phyloP scores from a whole-genome alignment of 805 yeast species.

The Cyberlindnera bimundalis region DNA sequence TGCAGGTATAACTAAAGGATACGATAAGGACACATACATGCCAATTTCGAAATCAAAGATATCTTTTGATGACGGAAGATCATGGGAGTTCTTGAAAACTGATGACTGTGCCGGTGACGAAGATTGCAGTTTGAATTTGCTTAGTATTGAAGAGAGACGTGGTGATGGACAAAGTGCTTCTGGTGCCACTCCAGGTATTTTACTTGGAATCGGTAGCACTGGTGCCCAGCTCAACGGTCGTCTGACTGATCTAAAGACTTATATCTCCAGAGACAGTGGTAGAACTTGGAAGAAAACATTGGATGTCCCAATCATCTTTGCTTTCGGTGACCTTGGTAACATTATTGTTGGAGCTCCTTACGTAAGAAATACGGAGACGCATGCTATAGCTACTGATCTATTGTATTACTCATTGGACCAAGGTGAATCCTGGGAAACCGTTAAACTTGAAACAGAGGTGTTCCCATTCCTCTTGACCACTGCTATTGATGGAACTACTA shows the following conservation, averaged over 20 bases:
- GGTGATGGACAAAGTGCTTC: slow-evolving; percentile 28
- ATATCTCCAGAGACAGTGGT: slow-evolving; percentile 77
- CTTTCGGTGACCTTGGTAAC: slow-evolving; percentile 80
- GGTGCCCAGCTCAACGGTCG: slow-evolving; percentile 25
- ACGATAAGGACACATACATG: slow-evolving; percentile 11
- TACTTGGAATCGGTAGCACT: slow-evolving; percentile 40
- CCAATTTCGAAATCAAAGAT: slow-evolving; percentile 32
- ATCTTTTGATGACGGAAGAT: slow-evolving; percentile 38
- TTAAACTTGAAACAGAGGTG: slow-evolving; percentile 42
- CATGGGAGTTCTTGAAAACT: slow-evolving; percentile 32
- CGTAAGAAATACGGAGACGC: slow-evolving; percentile 28
- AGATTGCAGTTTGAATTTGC: slow-evolving; percentile 34
- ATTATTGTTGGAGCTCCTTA: slow-evolving; percentile 52
- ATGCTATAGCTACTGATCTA: slow-evolving; percentile 29
- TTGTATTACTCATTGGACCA: slow-evolving; percentile 66
- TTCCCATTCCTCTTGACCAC: slow-evolving; percentile 47
- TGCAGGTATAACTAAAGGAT: slow-evolving; percentile 35
- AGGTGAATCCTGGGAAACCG: slow-evolving; percentile 59
- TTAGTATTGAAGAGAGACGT: slow-evolving; percentile 32
- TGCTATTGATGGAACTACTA: slow-evolving; percentile 68
- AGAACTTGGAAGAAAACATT: slow-evolving; percentile 58
- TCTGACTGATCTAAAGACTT: slow-evolving; percentile 40
- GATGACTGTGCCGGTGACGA: slow-evolving; percentile 28
- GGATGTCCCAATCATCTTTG: slow-evolving; percentile 48
- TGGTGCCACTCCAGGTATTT: slow-evolving; percentile 42